Percentiles rank a stretch among this genome's conserved stretches.
Conservation (phyloP, 148 eudicot species). For the Silene latifolia region DNA sequence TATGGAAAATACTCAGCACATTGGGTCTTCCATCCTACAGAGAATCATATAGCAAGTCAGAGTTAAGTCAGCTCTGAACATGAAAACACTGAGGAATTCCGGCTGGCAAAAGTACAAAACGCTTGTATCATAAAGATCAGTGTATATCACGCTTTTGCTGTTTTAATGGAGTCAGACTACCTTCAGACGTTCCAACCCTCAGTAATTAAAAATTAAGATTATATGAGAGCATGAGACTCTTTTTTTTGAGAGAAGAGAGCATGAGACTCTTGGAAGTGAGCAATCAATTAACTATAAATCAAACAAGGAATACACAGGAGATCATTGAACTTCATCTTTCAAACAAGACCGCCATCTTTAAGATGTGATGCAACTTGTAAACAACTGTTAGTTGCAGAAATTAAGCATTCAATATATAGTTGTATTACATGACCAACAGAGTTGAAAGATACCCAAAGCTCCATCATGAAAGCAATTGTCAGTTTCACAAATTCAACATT, state of each 20-base stretch:
- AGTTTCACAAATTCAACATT: background rate
- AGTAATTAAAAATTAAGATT: no score
- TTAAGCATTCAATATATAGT: no score
- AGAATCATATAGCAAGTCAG: background rate
- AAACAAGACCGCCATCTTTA: no score
- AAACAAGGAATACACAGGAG: no score
- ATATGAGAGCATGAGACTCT: no score
- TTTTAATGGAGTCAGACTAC: background rate
- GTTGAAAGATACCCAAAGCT: no score
- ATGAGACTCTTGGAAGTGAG: no score
- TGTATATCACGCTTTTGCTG: background rate
- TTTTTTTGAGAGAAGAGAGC: no score
- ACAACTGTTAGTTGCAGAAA: background rate
- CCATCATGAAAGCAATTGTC: background rate
- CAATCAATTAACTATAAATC: no score
- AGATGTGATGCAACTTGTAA: no score
- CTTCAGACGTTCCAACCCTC: background rate
- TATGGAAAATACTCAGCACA: constrained; percentile 80
- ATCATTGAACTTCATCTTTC: no score
- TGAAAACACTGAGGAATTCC: background rate
- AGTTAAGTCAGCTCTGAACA: background rate
- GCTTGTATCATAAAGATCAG: background rate
- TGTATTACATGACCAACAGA: no score
- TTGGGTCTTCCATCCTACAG: constrained; percentile 73
- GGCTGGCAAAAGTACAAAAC: background rate